phyloP scores from a whole-genome alignment of 805 yeast genomes.

The Saturnispora galanensis region DNA sequence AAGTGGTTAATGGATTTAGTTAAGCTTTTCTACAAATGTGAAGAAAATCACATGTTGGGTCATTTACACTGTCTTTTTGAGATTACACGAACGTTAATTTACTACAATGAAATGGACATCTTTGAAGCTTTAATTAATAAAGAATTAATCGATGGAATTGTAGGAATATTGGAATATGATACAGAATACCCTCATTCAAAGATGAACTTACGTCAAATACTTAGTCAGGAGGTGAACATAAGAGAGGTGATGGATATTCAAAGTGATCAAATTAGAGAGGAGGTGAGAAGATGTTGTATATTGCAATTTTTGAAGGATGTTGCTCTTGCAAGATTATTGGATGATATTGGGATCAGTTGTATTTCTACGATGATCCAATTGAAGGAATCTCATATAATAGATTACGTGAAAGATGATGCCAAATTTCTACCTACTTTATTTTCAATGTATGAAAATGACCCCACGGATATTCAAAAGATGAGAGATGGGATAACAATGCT shows the following conservation, averaged over 20 bases:
- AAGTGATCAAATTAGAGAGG: slow-evolving; percentile 36
- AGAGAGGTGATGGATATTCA: slow-evolving; percentile 63
- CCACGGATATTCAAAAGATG: slow-evolving; percentile 22
- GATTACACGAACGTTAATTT: slow-evolving; percentile 58
- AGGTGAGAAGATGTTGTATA: slow-evolving; percentile 67
- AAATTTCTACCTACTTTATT: slow-evolving; percentile 52
- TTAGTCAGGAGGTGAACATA: slow-evolving; percentile 48
- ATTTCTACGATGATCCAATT: slow-evolving; percentile 57
- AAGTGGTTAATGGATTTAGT: slow-evolving; percentile 37
- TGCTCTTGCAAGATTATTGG: slow-evolving; percentile 70
- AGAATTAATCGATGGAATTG: slow-evolving; percentile 43
- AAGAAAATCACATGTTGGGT: slow-evolving; percentile 38
- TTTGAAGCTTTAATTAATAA: slow-evolving; percentile 50
- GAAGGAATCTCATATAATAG: slow-evolving; percentile 60
- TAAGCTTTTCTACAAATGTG: slow-evolving; percentile 45
- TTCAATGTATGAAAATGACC: slow-evolving; percentile 35
- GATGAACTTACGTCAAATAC: slow-evolving; percentile 67
- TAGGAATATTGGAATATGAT: slow-evolving; percentile 84
- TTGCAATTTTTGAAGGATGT: slow-evolving; percentile 80
- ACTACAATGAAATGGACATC: slow-evolving; percentile 60
- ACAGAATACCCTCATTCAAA: slow-evolving; percentile 74
- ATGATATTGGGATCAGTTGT: slow-evolving; percentile 65
- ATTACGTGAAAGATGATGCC: slow-evolving; percentile 41
- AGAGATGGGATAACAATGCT: slow-evolving; percentile 69
- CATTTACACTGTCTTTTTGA: slow-evolving; percentile 61